Base-by-base conservation (phyloP, 139 green algal genomes). In the Mychonastes homosphaera region DNA sequence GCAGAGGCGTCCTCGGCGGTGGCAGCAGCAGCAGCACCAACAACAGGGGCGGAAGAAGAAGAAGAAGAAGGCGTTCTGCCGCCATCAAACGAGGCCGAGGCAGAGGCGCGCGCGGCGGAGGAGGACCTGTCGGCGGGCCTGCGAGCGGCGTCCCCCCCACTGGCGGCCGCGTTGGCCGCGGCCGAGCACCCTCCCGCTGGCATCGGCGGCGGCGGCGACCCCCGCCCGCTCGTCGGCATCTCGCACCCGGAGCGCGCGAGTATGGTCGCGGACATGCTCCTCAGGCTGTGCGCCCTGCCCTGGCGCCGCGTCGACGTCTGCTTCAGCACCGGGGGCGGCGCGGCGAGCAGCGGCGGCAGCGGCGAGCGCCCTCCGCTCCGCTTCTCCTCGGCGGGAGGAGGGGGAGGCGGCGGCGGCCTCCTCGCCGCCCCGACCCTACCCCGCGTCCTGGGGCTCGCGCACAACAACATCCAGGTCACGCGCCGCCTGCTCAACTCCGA, bases 281-380 rank as follows among this genome's bases (percentile, higher is more conserved):
- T 46, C 21, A 46, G 65, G 46, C 71, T 87, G 58, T 62, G 72
- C 58, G 39, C 53, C 34, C 65, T 92, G 44, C 58, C 64, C 1
- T 94, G 85, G 85, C 69, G 84, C 18, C 75, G 86, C 2, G 73
- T 94, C 46, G 84, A 94, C 47, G 76, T 84, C 7, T 78, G 70
- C 57, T 89, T 85, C 60, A 34, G 39, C 0, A 35, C 4, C 1
- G 27, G 21, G n/a, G 8, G 49, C 3, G 39, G 21, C 18, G 24
- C 21, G 2, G 6, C 9, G 33, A 18, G 12, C 30, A 27, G 6
- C 35, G 7, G 2, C 13, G 21, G 45, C 15, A 10, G 19, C 24
- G 45, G 24, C 15, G 24, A 13, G 45, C 45, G 24, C 24, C 15
- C 45, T 30, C 15, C 9, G 15, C 19, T 9, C 45, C 9, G 15